A percentile compares a stretch with the other conserved stretches of the same genome.
These are phyloP conservation scores for Yarrowia alimentaria DNA, from an alignment of 805 yeast species.

Conservation along the genomic window DNA sequence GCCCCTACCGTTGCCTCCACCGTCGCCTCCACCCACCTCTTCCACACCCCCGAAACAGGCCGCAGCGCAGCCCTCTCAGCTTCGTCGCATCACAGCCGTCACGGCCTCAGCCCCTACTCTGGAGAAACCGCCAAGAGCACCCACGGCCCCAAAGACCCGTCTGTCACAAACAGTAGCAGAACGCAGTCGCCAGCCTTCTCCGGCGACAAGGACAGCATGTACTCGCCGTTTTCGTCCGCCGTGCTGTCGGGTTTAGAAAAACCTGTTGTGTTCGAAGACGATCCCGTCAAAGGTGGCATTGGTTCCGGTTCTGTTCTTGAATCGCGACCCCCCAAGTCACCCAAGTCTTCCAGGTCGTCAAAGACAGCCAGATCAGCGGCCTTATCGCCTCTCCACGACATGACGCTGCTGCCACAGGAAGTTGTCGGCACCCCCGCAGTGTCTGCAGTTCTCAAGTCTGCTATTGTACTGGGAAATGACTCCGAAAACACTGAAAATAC, in stretches of 20 bases:
- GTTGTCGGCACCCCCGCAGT: background rate
- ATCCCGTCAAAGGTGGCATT: no score
- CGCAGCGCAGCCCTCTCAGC: no score
- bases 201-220: conserved; percentile 3
- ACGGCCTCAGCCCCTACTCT: background rate
- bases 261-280: conserved; percentile 3
- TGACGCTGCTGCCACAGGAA: conserved; percentile 6
- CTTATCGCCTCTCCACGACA: conserved; percentile 14
- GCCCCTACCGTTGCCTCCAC: conserved; percentile 16
- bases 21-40: conserved; percentile 2
- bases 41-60: conserved; percentile 14
- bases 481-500: conserved; percentile 1
- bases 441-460: background rate
- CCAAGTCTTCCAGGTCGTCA: no score
- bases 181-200: conserved; percentile 20
- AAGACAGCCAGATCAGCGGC: background rate
- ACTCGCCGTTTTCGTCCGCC: conserved; percentile 16
- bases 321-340: no score
- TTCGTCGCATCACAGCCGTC: background rate
- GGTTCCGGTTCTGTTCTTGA: no score
- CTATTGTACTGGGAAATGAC: background rate
- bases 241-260: conserved; percentile 13
- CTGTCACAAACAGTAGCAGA: conserved; percentile 20
- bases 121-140: conserved; percentile 6
- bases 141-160: conserved; percentile 3